Base-by-base conservation (phyloP, 1,284 basidiomycete genomes). In the Puccinia novopanici region DNA sequence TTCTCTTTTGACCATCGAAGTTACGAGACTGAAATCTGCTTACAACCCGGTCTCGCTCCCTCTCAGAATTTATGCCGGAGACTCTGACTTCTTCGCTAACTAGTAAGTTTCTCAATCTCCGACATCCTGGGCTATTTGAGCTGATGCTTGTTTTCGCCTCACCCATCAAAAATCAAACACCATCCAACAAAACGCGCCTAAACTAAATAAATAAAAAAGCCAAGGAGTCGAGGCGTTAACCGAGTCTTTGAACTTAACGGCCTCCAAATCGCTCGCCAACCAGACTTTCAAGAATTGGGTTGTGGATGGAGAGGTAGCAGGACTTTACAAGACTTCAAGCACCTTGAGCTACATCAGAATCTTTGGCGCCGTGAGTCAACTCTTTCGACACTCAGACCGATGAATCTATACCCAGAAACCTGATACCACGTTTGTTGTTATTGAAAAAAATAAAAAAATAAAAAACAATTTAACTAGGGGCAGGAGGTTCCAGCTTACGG, bases 401-500 rank as follows among this genome's bases (percentile, higher is more conserved):
- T 48, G 2, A 2, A 48, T 12, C 45, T 48, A 24, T 19, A 24
- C 24, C 8, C 42, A 24, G n/a, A 22, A 30, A 74, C 13, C 40
- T 15, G 3, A 37, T 59, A 27, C 10, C 17, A 13, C 10, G n/a
- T 10, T 55, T 55, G 12, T 19, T 6, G n/a, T 57, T 50, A 13
- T 75, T 61, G n/a, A n/a, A n/a, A n/a, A n/a, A n/a, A n/a, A n/a
- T n/a, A n/a, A n/a, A n/a, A n/a, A n/a, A n/a, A n/a, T n/a, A n/a
- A n/a, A n/a, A n/a, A n/a, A n/a, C n/a, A n/a, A n/a, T 68, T 3
- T 68, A 13, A 15, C 2, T 27, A 78, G 75, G 75, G 75, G 19
- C 75, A 78, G 22, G 54, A 70, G 54, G 75, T 78, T 40, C 75
- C 76, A 34, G 76, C 67, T 5, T 71, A 79, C 50, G 65, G 52